phyloP scores from a whole-genome alignment of 768 basidiomycete species.

The Hemileccinum rubropunctum region DNA sequence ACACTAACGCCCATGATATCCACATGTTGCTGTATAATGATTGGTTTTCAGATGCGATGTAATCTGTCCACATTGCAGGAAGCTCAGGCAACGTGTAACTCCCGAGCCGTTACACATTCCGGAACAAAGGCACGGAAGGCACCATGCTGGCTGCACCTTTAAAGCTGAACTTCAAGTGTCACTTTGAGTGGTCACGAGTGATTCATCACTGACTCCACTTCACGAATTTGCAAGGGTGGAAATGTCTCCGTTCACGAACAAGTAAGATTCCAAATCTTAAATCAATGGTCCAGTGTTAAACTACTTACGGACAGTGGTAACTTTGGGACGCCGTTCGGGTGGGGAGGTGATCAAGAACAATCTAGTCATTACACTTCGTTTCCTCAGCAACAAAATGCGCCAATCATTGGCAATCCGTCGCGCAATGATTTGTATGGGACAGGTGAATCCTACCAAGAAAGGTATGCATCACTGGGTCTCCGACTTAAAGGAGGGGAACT shows the following conservation, averaged over 20 bases:
- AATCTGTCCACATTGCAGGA: conserved; percentile 6
- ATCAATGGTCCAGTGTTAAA: not conserved
- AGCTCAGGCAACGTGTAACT: not conserved
- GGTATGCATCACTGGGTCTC: conserved; percentile 9
- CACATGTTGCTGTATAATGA: conserved; percentile 17
- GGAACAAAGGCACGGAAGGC: conserved; percentile 1
- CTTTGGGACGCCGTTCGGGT: not conserved
- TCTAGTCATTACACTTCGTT: not conserved
- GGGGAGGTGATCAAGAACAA: not conserved
- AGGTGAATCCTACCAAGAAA: not conserved
- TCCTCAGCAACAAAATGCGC: conserved; percentile 3
- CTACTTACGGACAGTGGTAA: not conserved
- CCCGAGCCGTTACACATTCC: conserved; percentile 10
- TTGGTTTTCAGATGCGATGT: not conserved
- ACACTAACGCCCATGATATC: no score
- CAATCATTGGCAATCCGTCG: not conserved
- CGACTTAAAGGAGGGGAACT: not conserved
- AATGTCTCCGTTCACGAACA: conserved; percentile 10
- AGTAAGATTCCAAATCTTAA: conserved; percentile 6
- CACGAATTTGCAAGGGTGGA: not conserved
- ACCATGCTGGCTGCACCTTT: conserved; percentile 3
- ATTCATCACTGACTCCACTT: not conserved
- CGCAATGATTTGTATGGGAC: not conserved
- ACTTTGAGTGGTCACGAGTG: not conserved
- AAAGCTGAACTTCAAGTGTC: not conserved